These are phyloP conservation scores for Quercus rubra DNA, from an alignment of 306 rosid genomes.

Conservation along the genomic window DNA sequence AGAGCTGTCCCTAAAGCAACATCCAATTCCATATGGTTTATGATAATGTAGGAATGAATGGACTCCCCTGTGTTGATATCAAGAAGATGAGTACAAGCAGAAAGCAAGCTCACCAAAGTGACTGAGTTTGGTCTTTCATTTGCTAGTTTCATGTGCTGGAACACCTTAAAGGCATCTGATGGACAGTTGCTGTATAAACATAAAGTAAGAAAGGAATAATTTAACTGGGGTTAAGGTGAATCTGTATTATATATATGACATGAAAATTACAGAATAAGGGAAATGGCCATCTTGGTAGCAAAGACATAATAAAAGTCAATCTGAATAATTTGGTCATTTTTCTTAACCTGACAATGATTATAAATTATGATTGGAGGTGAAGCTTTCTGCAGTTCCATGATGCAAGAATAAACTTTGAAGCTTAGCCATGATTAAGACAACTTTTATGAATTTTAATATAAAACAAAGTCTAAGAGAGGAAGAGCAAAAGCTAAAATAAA, in stretches of 20 bases:
- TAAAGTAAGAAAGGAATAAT: background rate
- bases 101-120: slow-evolving; percentile 55
- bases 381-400: background rate
- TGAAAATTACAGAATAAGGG: background rate
- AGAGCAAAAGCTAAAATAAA: background rate
- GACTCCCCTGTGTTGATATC: slow-evolving; percentile 36
- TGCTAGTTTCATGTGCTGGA: slow-evolving; percentile 32
- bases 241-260: background rate
- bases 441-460: background rate
- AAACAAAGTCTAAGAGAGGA: background rate
- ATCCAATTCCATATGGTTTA: slow-evolving; percentile 26
- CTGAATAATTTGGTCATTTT: background rate
- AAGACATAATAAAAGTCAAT: background rate
- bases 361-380: background rate
- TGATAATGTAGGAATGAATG: slow-evolving; percentile 39
- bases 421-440: background rate
- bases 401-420: background rate
- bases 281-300: background rate
- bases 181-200: slow-evolving; percentile 25
- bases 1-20: slow-evolving; percentile 56
- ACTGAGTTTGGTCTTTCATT: slow-evolving; percentile 43
- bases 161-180: slow-evolving; percentile 29
- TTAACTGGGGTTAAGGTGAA: background rate
- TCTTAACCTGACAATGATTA: background rate
- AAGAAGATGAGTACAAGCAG: slow-evolving; percentile 41